Evolutionary conservation across 1,284 basidiomycete species (phyloP).

Genomic region (Tranzscheliella williamsii): DNA sequence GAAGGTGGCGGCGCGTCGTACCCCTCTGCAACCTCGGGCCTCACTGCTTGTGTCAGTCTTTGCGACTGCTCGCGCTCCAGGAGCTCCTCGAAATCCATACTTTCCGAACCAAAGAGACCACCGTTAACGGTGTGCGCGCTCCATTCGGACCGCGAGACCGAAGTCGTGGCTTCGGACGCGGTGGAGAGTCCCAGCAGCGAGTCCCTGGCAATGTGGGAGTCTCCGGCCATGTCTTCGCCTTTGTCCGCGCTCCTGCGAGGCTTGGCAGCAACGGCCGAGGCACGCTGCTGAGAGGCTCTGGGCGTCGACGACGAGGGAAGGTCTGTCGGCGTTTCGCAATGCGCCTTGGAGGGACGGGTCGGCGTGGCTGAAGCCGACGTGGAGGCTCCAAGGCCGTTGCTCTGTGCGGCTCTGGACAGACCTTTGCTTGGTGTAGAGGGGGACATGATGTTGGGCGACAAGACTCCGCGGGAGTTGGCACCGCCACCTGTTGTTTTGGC

Average conservation of each 20-base stretch:
- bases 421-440: conserved; percentile 41
- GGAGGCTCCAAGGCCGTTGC: not conserved
- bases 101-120: conserved; percentile 31
- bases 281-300: too few species aligned
- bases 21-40: too few species aligned
- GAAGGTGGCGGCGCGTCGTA: too few species aligned
- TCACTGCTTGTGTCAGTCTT: too few species aligned
- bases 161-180: conserved; percentile 26
- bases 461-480: conserved; percentile 4
- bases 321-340: not conserved
- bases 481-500: not conserved
- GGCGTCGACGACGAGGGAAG: conserved; percentile 15
- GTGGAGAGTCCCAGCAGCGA: conserved; percentile 30
- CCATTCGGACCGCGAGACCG: conserved; percentile 12
- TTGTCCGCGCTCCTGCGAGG: too few species aligned
- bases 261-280: too few species aligned
- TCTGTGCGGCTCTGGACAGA: conserved; percentile 9
- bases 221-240: too few species aligned
- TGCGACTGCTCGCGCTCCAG: conserved; percentile 1
- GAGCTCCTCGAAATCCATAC: conserved; percentile 34
- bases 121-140: conserved; percentile 12
- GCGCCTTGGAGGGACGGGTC: conserved; percentile 1
- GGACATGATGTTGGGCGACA: conserved; percentile 39
- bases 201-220: conserved; percentile 17
- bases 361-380: conserved; percentile 14